Conservation (phyloP, 2,329 filamentous ascomycete species). For the Trichoderma polysporum region DNA sequence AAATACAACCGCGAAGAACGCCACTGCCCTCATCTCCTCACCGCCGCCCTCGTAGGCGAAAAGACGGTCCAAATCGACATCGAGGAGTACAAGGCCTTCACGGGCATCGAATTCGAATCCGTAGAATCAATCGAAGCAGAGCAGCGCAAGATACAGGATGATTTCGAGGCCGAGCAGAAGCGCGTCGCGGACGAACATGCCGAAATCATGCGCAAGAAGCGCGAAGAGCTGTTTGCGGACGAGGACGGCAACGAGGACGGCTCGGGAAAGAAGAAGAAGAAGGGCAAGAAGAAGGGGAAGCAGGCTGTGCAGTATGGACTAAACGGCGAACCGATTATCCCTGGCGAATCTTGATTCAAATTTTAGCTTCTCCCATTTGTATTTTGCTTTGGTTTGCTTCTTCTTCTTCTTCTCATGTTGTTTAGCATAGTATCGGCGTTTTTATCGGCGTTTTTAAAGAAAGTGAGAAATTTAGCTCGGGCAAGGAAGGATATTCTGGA, state of each 20-base stretch:
- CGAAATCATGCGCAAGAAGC: slow-evolving; percentile 48
- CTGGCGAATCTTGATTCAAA: slow-evolving; percentile 24
- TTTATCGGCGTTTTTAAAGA: not conserved
- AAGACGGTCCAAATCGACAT: slow-evolving; percentile 59
- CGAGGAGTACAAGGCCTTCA: slow-evolving; percentile 58
- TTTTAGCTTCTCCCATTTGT: not conserved
- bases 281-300: slow-evolving; percentile 33
- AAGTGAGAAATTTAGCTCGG: slow-evolving; percentile 2
- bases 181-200: slow-evolving; percentile 47
- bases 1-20: slow-evolving; percentile 82
- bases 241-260: slow-evolving; percentile 31
- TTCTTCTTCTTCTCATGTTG: not conserved
- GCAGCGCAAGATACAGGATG: slow-evolving; percentile 47
- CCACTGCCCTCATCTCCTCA: slow-evolving; percentile 62
- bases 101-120: slow-evolving; percentile 53
- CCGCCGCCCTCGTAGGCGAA: slow-evolving; percentile 60
- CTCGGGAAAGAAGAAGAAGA: slow-evolving; percentile 36
- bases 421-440: slow-evolving; percentile 18
- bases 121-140: slow-evolving; percentile 58
- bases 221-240: slow-evolving; percentile 50
- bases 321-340: slow-evolving; percentile 38
- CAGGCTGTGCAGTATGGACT: slow-evolving; percentile 38
- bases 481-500: not conserved
- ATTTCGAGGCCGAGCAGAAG: slow-evolving; percentile 46
- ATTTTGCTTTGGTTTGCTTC: not conserved